phyloP scores from a whole-genome alignment of 192 early-diverging fungal species.

The Helicostylum pulchrum region DNA sequence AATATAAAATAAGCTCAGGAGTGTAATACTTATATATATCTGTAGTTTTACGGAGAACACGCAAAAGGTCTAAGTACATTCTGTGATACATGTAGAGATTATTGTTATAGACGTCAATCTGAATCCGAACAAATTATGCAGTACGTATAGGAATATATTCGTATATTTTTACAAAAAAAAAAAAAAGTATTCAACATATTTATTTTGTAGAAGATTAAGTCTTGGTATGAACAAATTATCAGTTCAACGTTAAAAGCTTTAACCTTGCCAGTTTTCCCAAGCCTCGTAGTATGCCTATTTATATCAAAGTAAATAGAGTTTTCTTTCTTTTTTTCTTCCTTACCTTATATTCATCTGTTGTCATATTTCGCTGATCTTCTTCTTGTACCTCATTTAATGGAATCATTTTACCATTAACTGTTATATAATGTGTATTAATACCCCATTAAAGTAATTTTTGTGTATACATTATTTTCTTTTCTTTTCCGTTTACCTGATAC shows the following conservation, averaged over 20 bases:
- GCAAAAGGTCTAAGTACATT: constrained; percentile 61
- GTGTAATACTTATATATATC: neutral
- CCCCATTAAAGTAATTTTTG: neutral
- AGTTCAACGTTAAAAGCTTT: neutral
- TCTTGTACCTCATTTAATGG: constrained; percentile 50
- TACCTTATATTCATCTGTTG: constrained; percentile 54
- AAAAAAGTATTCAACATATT: neutral
- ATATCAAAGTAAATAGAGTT: neutral
- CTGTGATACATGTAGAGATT: constrained; percentile 63
- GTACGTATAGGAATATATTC: constrained; percentile 21
- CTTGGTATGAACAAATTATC: constrained; percentile 3
- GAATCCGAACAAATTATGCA: constrained; percentile 57
- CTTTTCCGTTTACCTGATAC: constrained; percentile 20
- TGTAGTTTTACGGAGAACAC: constrained; percentile 68
- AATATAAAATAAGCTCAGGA: no score
- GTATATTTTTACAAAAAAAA: no score
- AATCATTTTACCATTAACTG: constrained; percentile 43
- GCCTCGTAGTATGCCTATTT: constrained; percentile 38
- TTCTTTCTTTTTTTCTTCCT: neutral
- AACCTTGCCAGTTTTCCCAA: constrained; percentile 29
- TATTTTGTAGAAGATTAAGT: neutral
- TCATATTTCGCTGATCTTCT: constrained; percentile 52
- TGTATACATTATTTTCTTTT: neutral
- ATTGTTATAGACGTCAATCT: constrained; percentile 61
- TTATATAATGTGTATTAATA: neutral